A percentile compares a stretch with the other conserved stretches of the same genome.
These are phyloP conservation scores for Ustilago loliicola DNA, from an alignment of 1,284 basidiomycete species.

Conservation along the genomic window DNA sequence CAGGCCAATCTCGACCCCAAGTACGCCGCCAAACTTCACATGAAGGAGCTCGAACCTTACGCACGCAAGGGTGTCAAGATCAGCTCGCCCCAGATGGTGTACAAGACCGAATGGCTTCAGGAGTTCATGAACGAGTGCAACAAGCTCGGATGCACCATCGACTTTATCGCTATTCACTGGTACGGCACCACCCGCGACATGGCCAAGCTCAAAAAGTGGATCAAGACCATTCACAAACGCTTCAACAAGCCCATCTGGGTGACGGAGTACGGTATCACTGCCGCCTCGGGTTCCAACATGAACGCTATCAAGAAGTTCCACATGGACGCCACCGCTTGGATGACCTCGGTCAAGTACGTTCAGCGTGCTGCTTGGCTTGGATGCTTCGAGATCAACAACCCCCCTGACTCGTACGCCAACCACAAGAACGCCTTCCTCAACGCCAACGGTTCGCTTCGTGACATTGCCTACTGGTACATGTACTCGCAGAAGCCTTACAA, in stretches of 20 bases:
- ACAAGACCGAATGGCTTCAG: conserved; percentile 62
- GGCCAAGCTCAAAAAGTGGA: conserved; percentile 56
- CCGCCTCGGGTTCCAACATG: conserved; percentile 52
- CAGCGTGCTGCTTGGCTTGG: conserved; percentile 67
- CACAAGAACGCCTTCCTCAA: conserved; percentile 66
- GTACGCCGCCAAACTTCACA: conserved; percentile 60
- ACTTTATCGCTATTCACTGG: conserved; percentile 70
- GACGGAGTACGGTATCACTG: conserved; percentile 68
- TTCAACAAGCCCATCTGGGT: conserved; percentile 66
- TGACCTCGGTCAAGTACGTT: conserved; percentile 56
- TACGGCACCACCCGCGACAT: conserved; percentile 65
- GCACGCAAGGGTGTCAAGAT: conserved; percentile 65
- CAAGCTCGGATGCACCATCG: conserved; percentile 59
- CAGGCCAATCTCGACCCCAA: conserved; percentile 62
- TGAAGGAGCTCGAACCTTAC: conserved; percentile 64
- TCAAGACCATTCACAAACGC: conserved; percentile 56
- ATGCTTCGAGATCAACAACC: conserved; percentile 60
- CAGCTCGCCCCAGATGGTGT: conserved; percentile 68
- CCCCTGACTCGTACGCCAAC: conserved; percentile 65
- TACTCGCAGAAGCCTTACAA: conserved; percentile 38
- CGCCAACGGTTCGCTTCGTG: conserved; percentile 51
- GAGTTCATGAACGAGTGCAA: conserved; percentile 64
- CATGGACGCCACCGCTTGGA: conserved; percentile 57
- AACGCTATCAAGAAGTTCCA: conserved; percentile 59
- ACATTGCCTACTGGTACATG: conserved; percentile 60